phyloP scores from a whole-genome alignment of 441 rosid genomes.

The Hypseocharis bilobata region DNA sequence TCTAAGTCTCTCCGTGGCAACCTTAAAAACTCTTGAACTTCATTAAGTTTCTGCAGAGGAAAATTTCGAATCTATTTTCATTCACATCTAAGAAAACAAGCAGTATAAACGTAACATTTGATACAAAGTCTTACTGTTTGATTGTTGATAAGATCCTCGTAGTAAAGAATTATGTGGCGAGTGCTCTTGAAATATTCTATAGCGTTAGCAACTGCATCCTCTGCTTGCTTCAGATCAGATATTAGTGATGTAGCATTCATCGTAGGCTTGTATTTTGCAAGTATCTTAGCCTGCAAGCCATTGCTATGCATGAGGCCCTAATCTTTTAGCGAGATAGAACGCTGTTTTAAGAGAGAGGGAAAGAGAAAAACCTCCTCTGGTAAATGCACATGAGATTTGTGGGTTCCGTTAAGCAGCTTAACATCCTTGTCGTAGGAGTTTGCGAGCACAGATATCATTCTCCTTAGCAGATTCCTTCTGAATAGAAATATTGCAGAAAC shows the following conservation, averaged over 20 bases:
- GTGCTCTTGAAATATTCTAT: slow-evolving; percentile 36
- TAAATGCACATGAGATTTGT: slow-evolving; percentile 58
- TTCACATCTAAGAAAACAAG: neutral
- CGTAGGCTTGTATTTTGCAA: slow-evolving; percentile 38
- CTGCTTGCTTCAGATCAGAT: slow-evolving; percentile 34
- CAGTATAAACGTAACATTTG: neutral
- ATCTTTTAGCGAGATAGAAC: neutral
- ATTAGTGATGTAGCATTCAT: slow-evolving; percentile 33
- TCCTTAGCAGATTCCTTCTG: slow-evolving; percentile 44
- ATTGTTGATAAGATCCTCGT: slow-evolving; percentile 41
- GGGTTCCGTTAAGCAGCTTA: slow-evolving; percentile 46
- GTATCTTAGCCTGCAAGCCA: slow-evolving; percentile 35
- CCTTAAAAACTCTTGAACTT: slow-evolving; percentile 33
- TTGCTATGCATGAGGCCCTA: neutral
- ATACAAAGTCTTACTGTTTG: slow-evolving; percentile 27
- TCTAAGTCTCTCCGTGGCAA: slow-evolving; percentile 30
- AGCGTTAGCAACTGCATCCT: slow-evolving; percentile 29
- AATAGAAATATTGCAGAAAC: slow-evolving; percentile 44
- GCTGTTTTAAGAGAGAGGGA: neutral
- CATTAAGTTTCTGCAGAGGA: slow-evolving; percentile 31
- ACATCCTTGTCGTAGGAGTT: slow-evolving; percentile 41
- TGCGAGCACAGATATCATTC: slow-evolving; percentile 43
- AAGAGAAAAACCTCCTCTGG: slow-evolving; percentile 30
- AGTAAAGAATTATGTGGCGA: slow-evolving; percentile 43
- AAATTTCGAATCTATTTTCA: neutral